Evolutionary conservation across 345 rosid species (phyloP), one percentile per base, ranked within the genome.

Genomic region (Euphorbia peplus): DNA sequence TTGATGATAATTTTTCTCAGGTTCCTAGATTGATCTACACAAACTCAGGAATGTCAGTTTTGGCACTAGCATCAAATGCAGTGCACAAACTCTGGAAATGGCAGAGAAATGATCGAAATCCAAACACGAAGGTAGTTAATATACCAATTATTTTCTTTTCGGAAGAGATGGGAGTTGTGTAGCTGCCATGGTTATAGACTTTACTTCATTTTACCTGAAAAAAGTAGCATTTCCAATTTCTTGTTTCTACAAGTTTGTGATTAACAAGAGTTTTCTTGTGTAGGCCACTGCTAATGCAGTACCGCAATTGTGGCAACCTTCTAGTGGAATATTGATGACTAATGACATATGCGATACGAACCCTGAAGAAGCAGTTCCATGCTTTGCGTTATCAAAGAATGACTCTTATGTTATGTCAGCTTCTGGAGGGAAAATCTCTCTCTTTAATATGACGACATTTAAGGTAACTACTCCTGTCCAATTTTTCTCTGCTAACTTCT

Each of bases 41-140:
- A 75, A 90, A 90, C 77, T 84, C 95, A 55, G 98, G 96, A 48
- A 69, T 72, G 47, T 89, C 95, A 48, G 79, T 90, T 61, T 80
- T 90, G 80, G 98, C 92, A 47, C 84, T 92, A 78, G 83, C 90
- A 44, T 86, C 92, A 69, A 92, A 89, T 81, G 98, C 96, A 15
- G 89, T 85, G 19, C 96, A 89, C 78, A 88, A 86, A 83, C 85
- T 89, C 52, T 89, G 98, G 96, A 88, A 92, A 75, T 92, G 98
- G 98, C 87, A 76, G 69, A 75, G 76, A 75, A 86, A 74, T 79
- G 93, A 88, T 26, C 75, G 82, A 10, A 84, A 84, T 70, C 8
- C 16, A 50, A 66, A 70, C 21, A 83, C 73, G 53, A 85, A 83
- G 92, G 96, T 89, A 75, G 2, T 29, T 24, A 18, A 51, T 10